These are phyloP conservation scores for Syncephalastrum racemosum DNA, from an alignment of 371 early-diverging fungal species.

Conservation along the genomic window DNA sequence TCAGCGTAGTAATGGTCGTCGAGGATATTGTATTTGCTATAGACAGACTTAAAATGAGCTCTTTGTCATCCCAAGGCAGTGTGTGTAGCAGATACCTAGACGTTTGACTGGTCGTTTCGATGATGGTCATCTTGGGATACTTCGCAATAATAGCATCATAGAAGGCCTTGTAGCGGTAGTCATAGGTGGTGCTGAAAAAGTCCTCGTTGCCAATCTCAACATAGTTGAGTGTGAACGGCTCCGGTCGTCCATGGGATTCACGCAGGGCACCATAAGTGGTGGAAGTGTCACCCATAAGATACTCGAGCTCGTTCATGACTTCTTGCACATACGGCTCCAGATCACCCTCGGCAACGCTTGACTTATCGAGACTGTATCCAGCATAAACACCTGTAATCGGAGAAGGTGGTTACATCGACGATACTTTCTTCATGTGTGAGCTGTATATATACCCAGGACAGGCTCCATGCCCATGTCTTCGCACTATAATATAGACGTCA, in stretches of 20 bases:
- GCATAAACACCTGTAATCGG: constrained; percentile 13
- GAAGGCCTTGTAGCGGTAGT: constrained; percentile 24
- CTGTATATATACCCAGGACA: too few relatives aligned
- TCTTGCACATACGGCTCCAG: constrained; percentile 28
- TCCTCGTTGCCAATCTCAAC: constrained; percentile 29
- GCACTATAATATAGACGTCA: neutral
- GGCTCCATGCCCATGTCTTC: constrained; percentile 15
- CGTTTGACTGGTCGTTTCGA: constrained; percentile 15
- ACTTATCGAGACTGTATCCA: constrained; percentile 18
- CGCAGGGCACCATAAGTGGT: constrained; percentile 24
- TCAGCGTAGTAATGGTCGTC: constrained; percentile 26
- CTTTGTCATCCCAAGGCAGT: too few relatives aligned
- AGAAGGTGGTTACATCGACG: too few relatives aligned
- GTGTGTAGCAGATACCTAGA: neutral
- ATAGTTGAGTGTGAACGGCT: constrained; percentile 21
- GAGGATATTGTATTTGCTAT: constrained; percentile 7
- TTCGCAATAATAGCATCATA: constrained; percentile 22
- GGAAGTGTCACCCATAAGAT: constrained; percentile 20
- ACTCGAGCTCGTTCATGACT: constrained; percentile 26
- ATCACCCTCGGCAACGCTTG: constrained; percentile 19
- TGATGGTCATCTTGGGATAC: constrained; percentile 19
- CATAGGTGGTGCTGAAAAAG: constrained; percentile 22
- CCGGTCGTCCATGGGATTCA: constrained; percentile 18
- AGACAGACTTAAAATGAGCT: too few relatives aligned
- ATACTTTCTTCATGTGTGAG: too few relatives aligned